Percentiles rank a stretch among this genome's conserved stretches.
Conservation (phyloP, 2,329 filamentous ascomycete genomes). For the Rhinocladiella similis region DNA sequence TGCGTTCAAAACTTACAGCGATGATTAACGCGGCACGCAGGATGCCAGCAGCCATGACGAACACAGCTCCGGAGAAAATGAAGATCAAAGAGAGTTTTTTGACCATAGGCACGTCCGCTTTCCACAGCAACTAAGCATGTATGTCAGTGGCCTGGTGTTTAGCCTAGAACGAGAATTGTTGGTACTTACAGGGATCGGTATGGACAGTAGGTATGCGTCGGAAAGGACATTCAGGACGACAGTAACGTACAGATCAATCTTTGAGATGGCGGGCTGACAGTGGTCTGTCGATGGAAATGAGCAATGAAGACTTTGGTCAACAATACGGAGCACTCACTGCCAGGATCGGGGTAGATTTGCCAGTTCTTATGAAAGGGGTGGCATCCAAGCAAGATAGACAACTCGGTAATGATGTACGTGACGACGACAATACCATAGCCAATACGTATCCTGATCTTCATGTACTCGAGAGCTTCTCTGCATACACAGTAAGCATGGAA, state of each 20-base stretch:
- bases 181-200: slow-evolving; percentile 54
- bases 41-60: slow-evolving; percentile 57
- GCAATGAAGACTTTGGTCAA: slow-evolving; percentile 5
- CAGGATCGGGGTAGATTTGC: slow-evolving; percentile 61
- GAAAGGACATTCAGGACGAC: slow-evolving; percentile 56
- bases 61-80: slow-evolving; percentile 57
- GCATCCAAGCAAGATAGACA: slow-evolving; percentile 55
- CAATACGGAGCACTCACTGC: slow-evolving; percentile 43
- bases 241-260: slow-evolving; percentile 53
- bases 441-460: slow-evolving; percentile 49
- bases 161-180: neutral
- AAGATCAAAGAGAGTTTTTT: slow-evolving; percentile 56
- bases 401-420: slow-evolving; percentile 53
- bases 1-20: slow-evolving; percentile 32
- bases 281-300: slow-evolving; percentile 34
- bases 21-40: slow-evolving; percentile 56
- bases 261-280: slow-evolving; percentile 54
- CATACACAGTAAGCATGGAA: neutral
- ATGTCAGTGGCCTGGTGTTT: too few species aligned
- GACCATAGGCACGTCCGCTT: slow-evolving; percentile 47
- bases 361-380: slow-evolving; percentile 56
- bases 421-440: slow-evolving; percentile 51
- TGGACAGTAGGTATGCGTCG: slow-evolving; percentile 61
- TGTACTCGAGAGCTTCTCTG: slow-evolving; percentile 43
- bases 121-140: slow-evolving; percentile 52